Base-by-base conservation (phyloP, 345 rosid genomes). In the Rubroshorea leprosula region DNA sequence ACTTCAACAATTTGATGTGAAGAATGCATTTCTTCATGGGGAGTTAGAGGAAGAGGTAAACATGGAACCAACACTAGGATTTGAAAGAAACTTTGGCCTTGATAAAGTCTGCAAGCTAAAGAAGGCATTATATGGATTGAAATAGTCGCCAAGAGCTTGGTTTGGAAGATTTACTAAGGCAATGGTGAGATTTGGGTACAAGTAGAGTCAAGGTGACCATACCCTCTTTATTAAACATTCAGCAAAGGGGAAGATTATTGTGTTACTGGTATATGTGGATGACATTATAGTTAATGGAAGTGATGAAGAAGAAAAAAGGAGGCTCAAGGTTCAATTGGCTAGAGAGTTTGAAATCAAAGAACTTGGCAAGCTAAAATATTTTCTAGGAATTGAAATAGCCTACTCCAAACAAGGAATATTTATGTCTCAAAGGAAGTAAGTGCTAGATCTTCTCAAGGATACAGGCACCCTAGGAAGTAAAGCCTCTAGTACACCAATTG, bases 261-360 rank as follows among this genome's bases (percentile, higher is more conserved):
- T 16, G 27, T 39, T 1, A 29, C 35, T 29, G 4, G 35, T 29
- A 9, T 55, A 35, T 55, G 60, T 55, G 0, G 60, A 55, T 38
- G 60, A 55, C 25, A 55, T 38, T 0, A 38, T 55, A 18, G 48
- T 35, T 3, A 35, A n/a, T 5, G 15, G 47, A 19, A 7, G 35
- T 55, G 27, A 55, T 55, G 26, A 39, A 1, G 3, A 8, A 15
- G 15, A 55, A n/a, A 39, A 5, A 21, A 3, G 1, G 1, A 14
- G 6, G 1, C 10, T 54, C 1, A 31, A 35, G 12, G 3, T 5
- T 1, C 1, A 2, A n/a, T 15, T 54, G 15, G 24, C 23, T 19
- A 54, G 6, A 1, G 58, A 54, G 20, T 55, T 55, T 55, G 26
- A 55, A 14, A 55, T 55, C 24, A 55, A 55, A 12, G 48, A 20